These are phyloP conservation scores for Somion occarium DNA, from an alignment of 1,284 basidiomycete species.

Conservation along the genomic window DNA sequence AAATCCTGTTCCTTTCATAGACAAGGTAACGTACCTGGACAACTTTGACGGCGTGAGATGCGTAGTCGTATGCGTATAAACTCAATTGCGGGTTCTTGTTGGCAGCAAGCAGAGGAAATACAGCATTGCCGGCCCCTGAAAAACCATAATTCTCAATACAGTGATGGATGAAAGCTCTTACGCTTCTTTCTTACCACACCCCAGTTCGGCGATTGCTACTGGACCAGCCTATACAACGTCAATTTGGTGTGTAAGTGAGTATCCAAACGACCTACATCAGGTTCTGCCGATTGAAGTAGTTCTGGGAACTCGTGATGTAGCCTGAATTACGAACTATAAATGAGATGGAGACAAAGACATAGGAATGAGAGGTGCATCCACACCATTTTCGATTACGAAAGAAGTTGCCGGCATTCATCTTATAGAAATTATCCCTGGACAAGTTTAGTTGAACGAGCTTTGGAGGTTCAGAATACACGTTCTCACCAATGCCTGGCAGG, in stretches of 20 bases:
- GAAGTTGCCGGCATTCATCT: constrained; percentile 78
- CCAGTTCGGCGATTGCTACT: constrained; percentile 75
- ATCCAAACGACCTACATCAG: constrained; percentile 44
- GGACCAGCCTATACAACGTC: constrained; percentile 61
- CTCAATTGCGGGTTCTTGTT: constrained; percentile 80
- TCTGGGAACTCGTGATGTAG: constrained; percentile 92
- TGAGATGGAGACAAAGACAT: no score
- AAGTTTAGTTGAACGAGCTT: constrained; percentile 20
- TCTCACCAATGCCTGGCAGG: constrained; percentile 68
- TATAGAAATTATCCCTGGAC: constrained; percentile 88
- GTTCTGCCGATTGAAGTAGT: constrained; percentile 63
- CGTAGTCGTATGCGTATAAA: constrained; percentile 88
- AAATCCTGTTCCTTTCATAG: not conserved
- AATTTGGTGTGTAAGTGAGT: not conserved
- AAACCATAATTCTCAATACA: not conserved
- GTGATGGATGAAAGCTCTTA: not conserved
- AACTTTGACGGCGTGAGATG: constrained; percentile 84
- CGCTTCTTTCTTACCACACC: constrained; percentile 62
- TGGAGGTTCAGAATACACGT: not conserved
- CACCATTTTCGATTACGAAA: constrained; percentile 91
- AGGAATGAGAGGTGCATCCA: constrained; percentile 1
- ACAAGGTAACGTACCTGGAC: constrained; percentile 56
- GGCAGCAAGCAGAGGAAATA: constrained; percentile 81
- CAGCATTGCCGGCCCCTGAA: constrained; percentile 89
- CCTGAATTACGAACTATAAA: constrained; percentile 37